phyloP scores from a whole-genome alignment of 1,139 yeast genomes.

The Pichia kudriavzevii region DNA sequence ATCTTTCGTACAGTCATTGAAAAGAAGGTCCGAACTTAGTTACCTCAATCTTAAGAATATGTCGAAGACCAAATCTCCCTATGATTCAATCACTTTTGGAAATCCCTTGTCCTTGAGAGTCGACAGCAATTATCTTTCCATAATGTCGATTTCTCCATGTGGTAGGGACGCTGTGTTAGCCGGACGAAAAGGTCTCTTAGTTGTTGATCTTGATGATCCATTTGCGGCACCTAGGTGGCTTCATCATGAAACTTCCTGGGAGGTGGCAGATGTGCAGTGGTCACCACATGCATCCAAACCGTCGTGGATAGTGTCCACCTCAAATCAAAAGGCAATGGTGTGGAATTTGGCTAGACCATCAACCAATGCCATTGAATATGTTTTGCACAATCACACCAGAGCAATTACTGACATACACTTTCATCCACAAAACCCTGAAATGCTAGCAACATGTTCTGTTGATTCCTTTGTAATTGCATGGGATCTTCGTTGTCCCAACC shows the following conservation, averaged over 20 bases:
- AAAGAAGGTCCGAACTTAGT: too few relatives aligned
- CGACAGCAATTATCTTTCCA: constrained; percentile 46
- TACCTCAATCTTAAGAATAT: too few relatives aligned
- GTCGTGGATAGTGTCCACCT: constrained; percentile 87
- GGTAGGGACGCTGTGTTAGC: constrained; percentile 94
- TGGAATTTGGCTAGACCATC: constrained; percentile 86
- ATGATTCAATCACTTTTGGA: constrained; percentile 49
- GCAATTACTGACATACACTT: constrained; percentile 95
- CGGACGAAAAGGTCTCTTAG: constrained; percentile 76
- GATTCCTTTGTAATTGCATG: constrained; percentile 83
- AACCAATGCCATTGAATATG: constrained; percentile 72
- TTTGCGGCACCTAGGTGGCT: constrained; percentile 92
- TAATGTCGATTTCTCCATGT: constrained; percentile 86
- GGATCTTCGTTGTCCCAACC: constrained; percentile 77
- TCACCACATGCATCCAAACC: constrained; percentile 82
- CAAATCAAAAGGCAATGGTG: constrained; percentile 88
- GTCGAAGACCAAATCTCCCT: constrained; percentile 19
- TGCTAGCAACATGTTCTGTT: constrained; percentile 88
- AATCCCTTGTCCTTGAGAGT: constrained; percentile 75
- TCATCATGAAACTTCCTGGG: constrained; percentile 92
- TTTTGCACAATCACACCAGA: constrained; percentile 80
- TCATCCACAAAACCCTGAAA: constrained; percentile 79
- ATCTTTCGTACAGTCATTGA: too few relatives aligned
- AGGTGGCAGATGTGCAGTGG: constrained; percentile 98
- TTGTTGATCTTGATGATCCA: constrained; percentile 92